A percentile compares a stretch with the other conserved stretches of the same genome.
phyloP scores from a whole-genome alignment of 495 filamentous ascomycete species.

The Neurospora cerealis region DNA sequence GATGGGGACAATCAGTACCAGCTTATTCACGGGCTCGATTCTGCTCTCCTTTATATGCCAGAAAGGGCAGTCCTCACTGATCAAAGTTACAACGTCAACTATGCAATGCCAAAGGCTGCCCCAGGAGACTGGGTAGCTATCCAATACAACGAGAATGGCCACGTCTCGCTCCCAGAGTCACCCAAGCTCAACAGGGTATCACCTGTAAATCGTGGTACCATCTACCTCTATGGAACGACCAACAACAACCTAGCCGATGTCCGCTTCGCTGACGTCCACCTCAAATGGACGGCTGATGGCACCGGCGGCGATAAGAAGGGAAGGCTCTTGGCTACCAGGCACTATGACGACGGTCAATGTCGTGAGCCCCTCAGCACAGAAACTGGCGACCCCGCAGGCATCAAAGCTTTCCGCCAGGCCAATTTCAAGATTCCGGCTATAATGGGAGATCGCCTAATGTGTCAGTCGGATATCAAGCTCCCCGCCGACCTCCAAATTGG shows the following conservation, averaged over 20 bases:
- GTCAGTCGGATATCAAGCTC: slow-evolving; percentile 67
- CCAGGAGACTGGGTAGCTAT: slow-evolving; percentile 63
- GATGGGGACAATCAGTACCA: slow-evolving; percentile 36
- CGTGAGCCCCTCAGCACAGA: slow-evolving; percentile 46
- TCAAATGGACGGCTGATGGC: slow-evolving; percentile 64
- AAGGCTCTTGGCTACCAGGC: slow-evolving; percentile 56
- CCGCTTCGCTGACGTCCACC: slow-evolving; percentile 58
- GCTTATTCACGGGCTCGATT: slow-evolving; percentile 7
- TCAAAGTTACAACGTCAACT: slow-evolving; percentile 39
- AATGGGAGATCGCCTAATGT: slow-evolving; percentile 48
- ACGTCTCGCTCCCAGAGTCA: slow-evolving; percentile 59
- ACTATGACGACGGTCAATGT: slow-evolving; percentile 79
- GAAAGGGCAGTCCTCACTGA: slow-evolving; percentile 25
- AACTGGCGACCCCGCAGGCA: slow-evolving; percentile 23
- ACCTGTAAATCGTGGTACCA: slow-evolving; percentile 58
- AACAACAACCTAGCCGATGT: slow-evolving; percentile 38
- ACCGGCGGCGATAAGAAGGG: slow-evolving; percentile 68
- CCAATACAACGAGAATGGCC: slow-evolving; percentile 77
- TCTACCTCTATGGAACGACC: slow-evolving; percentile 77
- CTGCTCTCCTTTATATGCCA: neutral
- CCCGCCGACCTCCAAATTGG: slow-evolving; percentile 41
- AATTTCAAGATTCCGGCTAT: slow-evolving; percentile 17
- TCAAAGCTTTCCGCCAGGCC: slow-evolving; percentile 43
- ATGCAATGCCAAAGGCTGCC: slow-evolving; percentile 53
- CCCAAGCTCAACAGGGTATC: slow-evolving; percentile 32